Base-by-base conservation (phyloP, 2,329 filamentous ascomycete species). In the Microsporum audouinii region DNA sequence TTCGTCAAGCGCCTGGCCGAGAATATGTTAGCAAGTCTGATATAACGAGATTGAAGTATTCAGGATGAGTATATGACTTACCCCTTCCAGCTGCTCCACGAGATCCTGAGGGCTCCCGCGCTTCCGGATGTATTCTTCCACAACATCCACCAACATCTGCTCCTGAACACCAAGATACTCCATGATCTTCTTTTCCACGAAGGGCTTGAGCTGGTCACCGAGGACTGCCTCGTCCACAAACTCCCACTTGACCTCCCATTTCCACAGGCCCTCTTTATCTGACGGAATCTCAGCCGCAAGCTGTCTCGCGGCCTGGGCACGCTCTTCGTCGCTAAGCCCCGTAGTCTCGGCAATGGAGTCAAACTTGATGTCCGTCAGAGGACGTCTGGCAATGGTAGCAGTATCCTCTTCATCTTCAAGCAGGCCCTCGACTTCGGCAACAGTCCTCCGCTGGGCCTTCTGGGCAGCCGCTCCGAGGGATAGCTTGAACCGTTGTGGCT, bases 121-220 rank as follows among this genome's bases (percentile, higher is more conserved):
- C 68, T 85, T 86, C 65, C 87, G 83, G 64, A 99, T 78, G 74
- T 95, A 90, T 69, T 91, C 88, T 71, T 96, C 87, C 43, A 97
- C 90, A 49, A 94, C 87, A 71, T 96, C 91, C 36, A 99, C 91
- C 56, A 99, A 79, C 77, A 96, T 86, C 76, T 97, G 89, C 73
- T 99, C 94, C 75, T 97, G 91, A 62, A 99, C 88, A 63, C 95
- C 95, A 57, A 99, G 82, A 68, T 94, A 95, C 75, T 99, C 94
- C 63, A 99, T 87, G 67, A 97, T 89, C 81, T 97, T 99, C 82
- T 95, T 95, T 79, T 96, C 91, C 61, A 97, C 89, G 76, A 96
- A 99, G 34, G 92, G 91, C 69, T 88, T 85, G 67, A 99, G 84
- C 72, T 96, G 91, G 65, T 95, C 88, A 63, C 84, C 83, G 63